Evolutionary conservation across 2,329 filamentous ascomycete species (phyloP), one percentile per base, ranked within the genome.

Genomic region (Fonsecaea pugnacius): DNA sequence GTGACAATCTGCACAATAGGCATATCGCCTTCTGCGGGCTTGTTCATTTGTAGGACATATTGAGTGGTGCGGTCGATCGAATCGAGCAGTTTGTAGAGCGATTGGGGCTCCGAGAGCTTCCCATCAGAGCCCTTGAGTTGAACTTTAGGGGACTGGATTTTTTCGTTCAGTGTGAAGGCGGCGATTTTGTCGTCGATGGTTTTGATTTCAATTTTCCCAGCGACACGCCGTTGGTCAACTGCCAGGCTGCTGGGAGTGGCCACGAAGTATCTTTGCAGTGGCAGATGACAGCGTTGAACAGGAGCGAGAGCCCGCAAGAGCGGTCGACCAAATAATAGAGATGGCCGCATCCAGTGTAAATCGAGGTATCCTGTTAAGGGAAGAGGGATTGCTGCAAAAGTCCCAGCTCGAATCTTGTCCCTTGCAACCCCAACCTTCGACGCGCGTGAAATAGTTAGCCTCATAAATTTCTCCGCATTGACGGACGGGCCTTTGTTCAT

Each of bases 1-100:
- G 87, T 82, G 33, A 91, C 74, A 52, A 96, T 80, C 70, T 87
- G 89, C 82, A 91, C 96, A 36, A 93, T 82, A 1, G 91, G 87
- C 78, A 75, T 64, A 68, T 74, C 55, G 18, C 65, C 69, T 3
- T 70, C 62, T 4, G 73, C 73, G 0, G 76, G 74, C 1, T 74
- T 66, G 0, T 73, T 73, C 30, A 88, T 76, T 67, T 83, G 79
- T 2, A 86, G 73, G 1, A 89, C 78, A 64, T 82, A 79, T 60
- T 84, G 76, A 0, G 77, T 79, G n/a, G 76, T 73, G 27, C 78
- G 79, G 69, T 89, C 78, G 58, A 87, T 75, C 4, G 69, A 72
- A 3, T 67, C 53, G 2, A 89, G 78, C 27, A 70, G 16, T 18
- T 63, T 38, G 14, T 51, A 46, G 21, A 71, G 63, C 7, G 51